Conservation (phyloP, 1,284 basidiomycete species). For the Tilletiopsis washingtonensis region DNA sequence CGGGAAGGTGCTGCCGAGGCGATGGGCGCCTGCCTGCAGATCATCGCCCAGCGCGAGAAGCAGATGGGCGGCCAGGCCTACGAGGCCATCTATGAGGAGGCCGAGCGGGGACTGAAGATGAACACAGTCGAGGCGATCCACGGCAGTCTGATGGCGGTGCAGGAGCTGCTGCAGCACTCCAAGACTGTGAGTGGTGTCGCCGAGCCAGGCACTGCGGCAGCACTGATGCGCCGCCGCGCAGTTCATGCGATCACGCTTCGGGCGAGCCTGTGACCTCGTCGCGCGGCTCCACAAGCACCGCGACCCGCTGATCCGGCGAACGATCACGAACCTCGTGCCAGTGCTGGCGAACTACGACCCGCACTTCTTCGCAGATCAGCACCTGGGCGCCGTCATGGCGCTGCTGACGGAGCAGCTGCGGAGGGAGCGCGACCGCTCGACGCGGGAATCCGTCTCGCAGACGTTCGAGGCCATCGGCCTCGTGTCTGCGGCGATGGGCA, state of each 20-base stretch:
- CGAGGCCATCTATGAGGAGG: slow-evolving; percentile 61
- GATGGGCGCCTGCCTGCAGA: slow-evolving; percentile 45
- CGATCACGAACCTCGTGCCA: slow-evolving; percentile 37
- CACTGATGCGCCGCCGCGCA: slow-evolving; percentile 40
- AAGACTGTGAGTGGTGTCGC: slow-evolving; percentile 62
- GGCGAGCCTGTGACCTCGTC: slow-evolving; percentile 83
- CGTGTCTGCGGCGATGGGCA: slow-evolving; percentile 80
- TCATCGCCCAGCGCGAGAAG: slow-evolving; percentile 41
- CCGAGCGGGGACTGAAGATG: slow-evolving; percentile 74
- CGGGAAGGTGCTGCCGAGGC: slow-evolving; percentile 44
- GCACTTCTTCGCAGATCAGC: slow-evolving; percentile 40
- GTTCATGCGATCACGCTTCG: slow-evolving; percentile 89
- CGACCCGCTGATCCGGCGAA: slow-evolving; percentile 75
- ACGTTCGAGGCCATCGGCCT: slow-evolving; percentile 93
- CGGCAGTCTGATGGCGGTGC: slow-evolving; percentile 83
- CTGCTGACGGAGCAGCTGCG: slow-evolving; percentile 33
- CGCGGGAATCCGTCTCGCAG: slow-evolving; percentile 27
- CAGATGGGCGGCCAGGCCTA: slow-evolving; percentile 45
- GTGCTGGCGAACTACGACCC: slow-evolving; percentile 44
- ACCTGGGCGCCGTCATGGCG: slow-evolving; percentile 38
- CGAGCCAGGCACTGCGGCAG: not conserved
- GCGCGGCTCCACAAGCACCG: slow-evolving; percentile 81
- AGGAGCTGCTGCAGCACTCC: slow-evolving; percentile 83
- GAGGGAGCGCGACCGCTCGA: slow-evolving; percentile 33
- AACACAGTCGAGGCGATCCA: slow-evolving; percentile 78